phyloP scores from a whole-genome alignment of 2,329 filamentous ascomycete genomes.

The Nigrograna mackinnonii region DNA sequence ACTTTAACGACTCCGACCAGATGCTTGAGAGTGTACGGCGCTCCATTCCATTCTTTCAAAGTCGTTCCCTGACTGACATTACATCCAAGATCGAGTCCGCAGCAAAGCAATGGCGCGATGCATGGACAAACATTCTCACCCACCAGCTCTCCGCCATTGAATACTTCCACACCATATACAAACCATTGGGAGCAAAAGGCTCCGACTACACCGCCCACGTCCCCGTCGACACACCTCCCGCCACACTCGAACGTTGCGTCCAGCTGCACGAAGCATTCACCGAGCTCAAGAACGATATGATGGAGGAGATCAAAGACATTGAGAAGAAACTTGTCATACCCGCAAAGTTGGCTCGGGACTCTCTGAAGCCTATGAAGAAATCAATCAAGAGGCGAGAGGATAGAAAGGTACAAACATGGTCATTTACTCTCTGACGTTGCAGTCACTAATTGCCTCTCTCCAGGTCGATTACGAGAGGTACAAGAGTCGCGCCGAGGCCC shows the following conservation, averaged over 20 bases:
- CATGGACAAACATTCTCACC: slow-evolving; percentile 73
- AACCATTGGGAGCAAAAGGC: slow-evolving; percentile 71
- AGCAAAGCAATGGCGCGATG: slow-evolving; percentile 75
- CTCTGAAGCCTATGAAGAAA: slow-evolving; percentile 74
- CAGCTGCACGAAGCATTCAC: slow-evolving; percentile 69
- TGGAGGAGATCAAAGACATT: slow-evolving; percentile 71
- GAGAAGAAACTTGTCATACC: slow-evolving; percentile 72
- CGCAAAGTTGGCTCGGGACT: slow-evolving; percentile 69
- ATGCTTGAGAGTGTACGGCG: slow-evolving; percentile 69
- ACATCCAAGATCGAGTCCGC: slow-evolving; percentile 70
- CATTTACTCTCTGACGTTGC: neutral
- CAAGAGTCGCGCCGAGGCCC: slow-evolving; percentile 70
- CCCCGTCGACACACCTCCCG: slow-evolving; percentile 63
- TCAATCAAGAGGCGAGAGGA: slow-evolving; percentile 85
- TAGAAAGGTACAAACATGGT: slow-evolving; percentile 60
- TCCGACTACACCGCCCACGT: slow-evolving; percentile 53
- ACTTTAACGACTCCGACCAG: slow-evolving; percentile 79
- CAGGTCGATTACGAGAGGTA: slow-evolving; percentile 79
- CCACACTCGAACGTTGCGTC: slow-evolving; percentile 66
- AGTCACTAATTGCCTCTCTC: slow-evolving; percentile 12
- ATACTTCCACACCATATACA: slow-evolving; percentile 74
- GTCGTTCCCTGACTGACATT: neutral
- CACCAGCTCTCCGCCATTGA: slow-evolving; percentile 69
- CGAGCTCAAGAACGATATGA: slow-evolving; percentile 71
- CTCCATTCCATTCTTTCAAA: neutral